Percentiles rank a stretch among this genome's conserved stretches.
Evolutionary conservation across 2,329 filamentous ascomycete genomes (phyloP).

Genomic region (Colletotrichum chlorophyti): DNA sequence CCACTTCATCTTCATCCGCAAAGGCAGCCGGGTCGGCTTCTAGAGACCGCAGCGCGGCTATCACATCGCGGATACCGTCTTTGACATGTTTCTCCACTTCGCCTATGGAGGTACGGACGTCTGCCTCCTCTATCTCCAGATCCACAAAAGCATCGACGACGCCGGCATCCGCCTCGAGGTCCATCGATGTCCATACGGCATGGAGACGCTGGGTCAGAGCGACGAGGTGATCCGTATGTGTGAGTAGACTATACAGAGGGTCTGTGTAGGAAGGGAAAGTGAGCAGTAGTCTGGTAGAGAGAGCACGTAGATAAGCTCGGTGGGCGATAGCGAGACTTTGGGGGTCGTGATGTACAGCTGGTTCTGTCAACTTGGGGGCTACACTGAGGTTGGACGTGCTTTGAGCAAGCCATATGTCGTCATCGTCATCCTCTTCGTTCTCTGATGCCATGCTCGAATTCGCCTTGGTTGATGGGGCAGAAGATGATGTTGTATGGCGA

Average conservation of each 20-base stretch:
- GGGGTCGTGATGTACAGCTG: slow-evolving; percentile 70
- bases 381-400: slow-evolving; percentile 30
- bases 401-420: slow-evolving; percentile 50
- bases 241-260: slow-evolving; percentile 69
- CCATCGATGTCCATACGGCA: slow-evolving; percentile 76
- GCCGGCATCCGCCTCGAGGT: slow-evolving; percentile 82
- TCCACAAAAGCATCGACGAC: slow-evolving; percentile 79
- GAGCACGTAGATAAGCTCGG: slow-evolving; percentile 73
- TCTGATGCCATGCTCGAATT: background rate
- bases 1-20: slow-evolving; percentile 47
- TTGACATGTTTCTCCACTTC: slow-evolving; percentile 71
- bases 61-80: slow-evolving; percentile 70
- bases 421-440: slow-evolving; percentile 26
- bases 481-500: background rate
- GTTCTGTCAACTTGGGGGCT: slow-evolving; percentile 29
- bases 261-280: slow-evolving; percentile 69
- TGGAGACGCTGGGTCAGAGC: slow-evolving; percentile 79
- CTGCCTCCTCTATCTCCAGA: slow-evolving; percentile 73
- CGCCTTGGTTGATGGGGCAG: background rate
- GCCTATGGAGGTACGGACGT: slow-evolving; percentile 70
- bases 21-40: slow-evolving; percentile 53
- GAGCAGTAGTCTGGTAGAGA: slow-evolving; percentile 72
- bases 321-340: slow-evolving; percentile 85
- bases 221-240: slow-evolving; percentile 81
- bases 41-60: slow-evolving; percentile 57